phyloP scores from a whole-genome alignment of 2,329 filamentous ascomycete species.

The Emmonsiellopsis sp. region DNA sequence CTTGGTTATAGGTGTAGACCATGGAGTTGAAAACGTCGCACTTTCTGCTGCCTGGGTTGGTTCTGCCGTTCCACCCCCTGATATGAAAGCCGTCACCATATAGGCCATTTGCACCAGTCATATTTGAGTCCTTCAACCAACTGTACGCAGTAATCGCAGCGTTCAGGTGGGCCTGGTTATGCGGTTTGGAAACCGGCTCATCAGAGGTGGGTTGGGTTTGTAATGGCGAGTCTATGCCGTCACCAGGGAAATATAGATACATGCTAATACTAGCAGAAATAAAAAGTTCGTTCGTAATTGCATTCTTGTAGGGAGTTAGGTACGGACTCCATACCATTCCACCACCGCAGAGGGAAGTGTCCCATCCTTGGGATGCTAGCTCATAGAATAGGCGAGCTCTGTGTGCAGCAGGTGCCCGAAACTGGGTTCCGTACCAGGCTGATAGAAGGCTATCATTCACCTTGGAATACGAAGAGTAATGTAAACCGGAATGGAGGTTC shows the following conservation, averaged over 20 bases:
- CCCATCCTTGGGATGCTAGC: constrained; percentile 70
- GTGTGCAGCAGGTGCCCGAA: constrained; percentile 69
- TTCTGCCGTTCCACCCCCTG: constrained; percentile 49
- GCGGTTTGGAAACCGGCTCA: constrained; percentile 27
- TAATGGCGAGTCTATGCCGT: constrained; percentile 59
- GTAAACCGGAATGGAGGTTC: constrained; percentile 54
- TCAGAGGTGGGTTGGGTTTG: constrained; percentile 15
- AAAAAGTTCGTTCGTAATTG: constrained; percentile 88
- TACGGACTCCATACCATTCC: constrained; percentile 88
- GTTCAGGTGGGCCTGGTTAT: constrained; percentile 58
- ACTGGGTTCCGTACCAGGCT: constrained; percentile 68
- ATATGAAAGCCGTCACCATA: constrained; percentile 89
- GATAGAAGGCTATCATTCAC: constrained; percentile 15
- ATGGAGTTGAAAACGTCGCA: constrained; percentile 79
- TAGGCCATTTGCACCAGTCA: constrained; percentile 64
- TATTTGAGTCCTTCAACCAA: constrained; percentile 71
- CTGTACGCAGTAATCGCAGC: constrained; percentile 69
- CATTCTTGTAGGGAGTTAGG: constrained; percentile 81
- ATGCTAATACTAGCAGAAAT: constrained; percentile 77
- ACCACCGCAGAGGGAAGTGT: constrained; percentile 68
- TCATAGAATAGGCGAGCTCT: constrained; percentile 81
- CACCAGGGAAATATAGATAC: constrained; percentile 83
- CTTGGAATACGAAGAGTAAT: constrained; percentile 39
- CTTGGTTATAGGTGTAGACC: constrained; percentile 95
- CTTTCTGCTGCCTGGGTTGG: constrained; percentile 54